Base-by-base conservation (phyloP, 2,329 filamentous ascomycete genomes). In the Aspergillus brunneoviolaceus region DNA sequence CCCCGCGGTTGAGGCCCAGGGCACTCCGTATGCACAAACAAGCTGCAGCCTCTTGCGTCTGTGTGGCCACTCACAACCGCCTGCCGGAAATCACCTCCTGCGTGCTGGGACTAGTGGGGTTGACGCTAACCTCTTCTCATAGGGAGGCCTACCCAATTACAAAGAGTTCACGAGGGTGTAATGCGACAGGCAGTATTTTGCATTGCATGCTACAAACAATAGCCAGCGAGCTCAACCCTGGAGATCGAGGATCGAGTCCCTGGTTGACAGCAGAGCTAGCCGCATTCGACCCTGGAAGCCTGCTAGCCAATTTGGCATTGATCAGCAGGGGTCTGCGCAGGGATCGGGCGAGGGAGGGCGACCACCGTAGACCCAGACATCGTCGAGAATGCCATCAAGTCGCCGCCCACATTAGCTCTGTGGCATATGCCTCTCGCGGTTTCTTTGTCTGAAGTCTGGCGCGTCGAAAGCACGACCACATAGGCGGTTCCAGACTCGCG, bases 401-500 rank as follows among this genome's bases (percentile, higher is more conserved):
- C 39, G 39, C 6, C 39, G 39, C n/a, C 3, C 14, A 19, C 14
- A 19, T 45, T 12, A 45, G 14, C 39, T 45, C 6, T 45, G 16
- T 12, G 16, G 1, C 6, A 16, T 16, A 16, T 16, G 11, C 39
- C 16, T 45, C 39, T 35, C 11, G 33, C 33, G 12, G 5, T 23
- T 55, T 33, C 42, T 55, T 55, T 55, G 53, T 55, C 48, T 23
- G 16, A 29, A 47, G 27, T 21, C 19, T 4, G 1, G 33, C 51
- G 23, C 14, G 12, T 42, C 51, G 16, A 23, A 31, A 23, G 33
- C 33, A 25, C 21, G 51, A 42, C n/a, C 51, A 47, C 25, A 55
- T 4, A 27, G 27, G 42, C 25, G 53, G 53, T 48, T 55, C 53
- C 53, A 55, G 53, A 48, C 42, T 31, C 53, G 23, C 31, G 27